These are phyloP conservation scores for Millerozyma acaciae DNA, from an alignment of 805 yeast genomes.

Conservation along the genomic window DNA sequence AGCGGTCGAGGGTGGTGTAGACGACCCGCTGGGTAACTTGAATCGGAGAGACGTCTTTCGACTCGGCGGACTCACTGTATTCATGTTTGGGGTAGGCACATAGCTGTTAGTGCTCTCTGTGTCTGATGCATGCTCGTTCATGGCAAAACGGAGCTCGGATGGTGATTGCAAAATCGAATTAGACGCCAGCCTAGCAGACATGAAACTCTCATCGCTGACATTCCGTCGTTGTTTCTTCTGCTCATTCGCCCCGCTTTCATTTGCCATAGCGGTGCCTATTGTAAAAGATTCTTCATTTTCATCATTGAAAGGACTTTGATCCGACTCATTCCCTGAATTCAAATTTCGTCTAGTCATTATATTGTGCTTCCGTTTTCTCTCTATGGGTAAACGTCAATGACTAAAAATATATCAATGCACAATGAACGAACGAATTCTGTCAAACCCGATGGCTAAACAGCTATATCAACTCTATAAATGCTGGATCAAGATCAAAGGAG, in stretches of 20 bases:
- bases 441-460: too few species aligned
- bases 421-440: too few species aligned
- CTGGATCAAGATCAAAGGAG: too few species aligned
- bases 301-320: conserved; percentile 6
- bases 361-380: too few species aligned
- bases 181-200: conserved; percentile 15
- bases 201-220: conserved; percentile 16
- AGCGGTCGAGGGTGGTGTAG: conserved; percentile 9
- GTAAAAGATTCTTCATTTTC: conserved; percentile 1
- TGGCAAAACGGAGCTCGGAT: conserved; percentile 1
- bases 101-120: conserved; percentile 13
- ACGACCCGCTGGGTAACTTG: conserved; percentile 22
- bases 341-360: too few species aligned
- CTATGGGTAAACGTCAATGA: too few species aligned
- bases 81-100: conserved; percentile 25
- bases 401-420: too few species aligned
- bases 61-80: conserved; percentile 9
- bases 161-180: conserved; percentile 2
- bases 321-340: neutral
- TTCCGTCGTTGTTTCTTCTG: conserved; percentile 5
- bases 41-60: conserved; percentile 28
- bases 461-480: too few species aligned
- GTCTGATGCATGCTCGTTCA: conserved; percentile 4
- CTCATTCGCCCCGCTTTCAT: conserved; percentile 1
- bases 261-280: neutral